phyloP scores from a whole-genome alignment of 768 basidiomycete species.

The Boletus barrowsii region DNA sequence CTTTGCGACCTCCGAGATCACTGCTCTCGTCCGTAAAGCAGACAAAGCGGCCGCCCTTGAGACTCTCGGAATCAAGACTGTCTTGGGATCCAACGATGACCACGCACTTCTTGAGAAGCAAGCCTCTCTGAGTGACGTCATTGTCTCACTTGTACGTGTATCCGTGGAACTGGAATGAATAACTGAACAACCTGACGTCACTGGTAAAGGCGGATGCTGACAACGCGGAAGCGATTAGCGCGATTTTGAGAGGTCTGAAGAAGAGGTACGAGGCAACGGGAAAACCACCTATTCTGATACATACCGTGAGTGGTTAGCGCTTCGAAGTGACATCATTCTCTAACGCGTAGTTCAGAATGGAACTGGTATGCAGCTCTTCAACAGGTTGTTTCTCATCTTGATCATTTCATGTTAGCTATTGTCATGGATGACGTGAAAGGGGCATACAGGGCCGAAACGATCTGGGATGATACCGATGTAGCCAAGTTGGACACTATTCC shows the following conservation, averaged over 20 bases:
- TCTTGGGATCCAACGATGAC: conserved; percentile 47
- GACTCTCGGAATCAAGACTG: conserved; percentile 25
- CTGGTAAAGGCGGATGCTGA: conserved; percentile 44
- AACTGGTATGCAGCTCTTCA: conserved; percentile 34
- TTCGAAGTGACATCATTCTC: not conserved
- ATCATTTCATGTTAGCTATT: conserved; percentile 29
- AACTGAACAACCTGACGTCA: not conserved
- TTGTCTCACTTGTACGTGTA: conserved; percentile 39
- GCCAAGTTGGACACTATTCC: conserved; percentile 46
- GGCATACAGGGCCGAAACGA: conserved; percentile 26
- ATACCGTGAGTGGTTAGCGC: conserved; percentile 46
- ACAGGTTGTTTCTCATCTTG: not conserved
- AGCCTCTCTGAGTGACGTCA: conserved; percentile 42
- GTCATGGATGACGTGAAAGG: conserved; percentile 47
- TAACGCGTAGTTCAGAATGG: conserved; percentile 41
- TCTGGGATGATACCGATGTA: conserved; percentile 50
- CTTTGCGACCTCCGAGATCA: conserved; percentile 22
- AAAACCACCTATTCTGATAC: conserved; percentile 48
- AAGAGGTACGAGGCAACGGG: conserved; percentile 42
- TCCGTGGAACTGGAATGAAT: too few relatives aligned
- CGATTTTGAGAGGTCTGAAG: conserved; percentile 53
- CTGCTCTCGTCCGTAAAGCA: conserved; percentile 32
- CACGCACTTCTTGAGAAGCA: conserved; percentile 39
- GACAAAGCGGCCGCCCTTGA: conserved; percentile 19
- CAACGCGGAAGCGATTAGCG: conserved; percentile 40